These are phyloP conservation scores for Bothriochloa decipiens DNA, from an alignment of 176 grass and related monocot genomes.

Conservation along the genomic window DNA sequence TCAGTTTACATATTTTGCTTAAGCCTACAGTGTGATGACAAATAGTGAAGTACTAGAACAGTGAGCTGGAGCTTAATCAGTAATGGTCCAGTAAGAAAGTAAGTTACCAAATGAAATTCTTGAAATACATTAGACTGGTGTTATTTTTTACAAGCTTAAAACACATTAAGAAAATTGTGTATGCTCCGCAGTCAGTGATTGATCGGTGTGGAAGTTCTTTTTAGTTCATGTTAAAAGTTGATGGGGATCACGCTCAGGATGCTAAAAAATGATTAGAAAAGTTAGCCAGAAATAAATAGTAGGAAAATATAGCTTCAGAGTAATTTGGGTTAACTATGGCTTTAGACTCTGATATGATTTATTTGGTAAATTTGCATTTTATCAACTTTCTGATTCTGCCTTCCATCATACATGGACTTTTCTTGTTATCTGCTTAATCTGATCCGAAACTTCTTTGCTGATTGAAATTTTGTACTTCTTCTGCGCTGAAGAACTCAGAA, in stretches of 20 bases:
- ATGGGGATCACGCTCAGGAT: background rate
- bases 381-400: slow-evolving; percentile 46
- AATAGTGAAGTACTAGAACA: background rate
- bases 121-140: background rate
- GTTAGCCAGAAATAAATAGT: background rate
- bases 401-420: background rate
- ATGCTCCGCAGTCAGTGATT: background rate
- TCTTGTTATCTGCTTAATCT: background rate
- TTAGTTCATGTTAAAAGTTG: background rate
- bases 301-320: background rate
- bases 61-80: background rate
- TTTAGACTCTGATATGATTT: slow-evolving; percentile 15
- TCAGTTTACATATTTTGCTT: background rate
- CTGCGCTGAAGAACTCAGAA: background rate
- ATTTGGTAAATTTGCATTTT: slow-evolving; percentile 36
- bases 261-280: background rate
- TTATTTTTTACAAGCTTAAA: background rate
- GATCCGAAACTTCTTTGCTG: background rate
- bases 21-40: background rate
- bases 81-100: background rate
- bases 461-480: background rate
- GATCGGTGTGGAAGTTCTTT: background rate
- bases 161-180: background rate
- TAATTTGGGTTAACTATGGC: slow-evolving; percentile 42
- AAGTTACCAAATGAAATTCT: background rate